Evolutionary conservation across 257 asterid species (phyloP).

Genomic region (Solanum pennellii): DNA sequence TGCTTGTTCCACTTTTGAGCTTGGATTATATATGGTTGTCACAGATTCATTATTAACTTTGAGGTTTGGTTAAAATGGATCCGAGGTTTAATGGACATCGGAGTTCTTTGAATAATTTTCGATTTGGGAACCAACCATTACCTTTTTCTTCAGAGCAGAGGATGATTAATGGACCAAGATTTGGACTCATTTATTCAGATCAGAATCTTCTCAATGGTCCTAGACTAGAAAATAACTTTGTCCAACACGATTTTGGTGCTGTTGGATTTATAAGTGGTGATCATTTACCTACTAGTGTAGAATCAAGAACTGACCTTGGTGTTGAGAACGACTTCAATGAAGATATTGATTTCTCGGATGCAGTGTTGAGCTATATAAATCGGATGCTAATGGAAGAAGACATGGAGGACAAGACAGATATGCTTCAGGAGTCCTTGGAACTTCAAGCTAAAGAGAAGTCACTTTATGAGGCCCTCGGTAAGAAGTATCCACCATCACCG

Average conservation of each 20-base stretch:
- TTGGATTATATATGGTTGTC: not conserved
- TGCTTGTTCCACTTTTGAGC: not conserved
- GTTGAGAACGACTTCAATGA: constrained; percentile 10
- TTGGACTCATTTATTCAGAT: constrained; percentile 24
- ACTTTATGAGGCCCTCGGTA: constrained; percentile 37
- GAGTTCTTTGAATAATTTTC: constrained; percentile 26
- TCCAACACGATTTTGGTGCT: not conserved
- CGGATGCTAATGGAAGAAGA: constrained; percentile 42
- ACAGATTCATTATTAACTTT: not conserved
- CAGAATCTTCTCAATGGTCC: constrained; percentile 8
- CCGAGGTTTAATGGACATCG: constrained; percentile 27
- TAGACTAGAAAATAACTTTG: not conserved
- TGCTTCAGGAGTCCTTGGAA: constrained; percentile 44
- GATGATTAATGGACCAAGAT: constrained; percentile 12
- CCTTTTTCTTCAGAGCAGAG: constrained; percentile 4
- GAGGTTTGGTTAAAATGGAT: constrained; percentile 32
- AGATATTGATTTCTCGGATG: constrained; percentile 34
- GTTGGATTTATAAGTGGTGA: not conserved
- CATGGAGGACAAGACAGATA: constrained; percentile 34
- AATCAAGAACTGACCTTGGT: not conserved
- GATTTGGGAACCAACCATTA: constrained; percentile 23
- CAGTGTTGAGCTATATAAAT: constrained; percentile 26
- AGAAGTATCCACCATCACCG: constrained; percentile 32
- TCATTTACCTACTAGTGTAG: not conserved
- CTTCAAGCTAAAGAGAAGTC: constrained; percentile 38